Evolutionary conservation across 2,329 filamentous ascomycete species (phyloP), one percentile per base, ranked within the genome.

Genomic region (Cladosporium sp.): DNA sequence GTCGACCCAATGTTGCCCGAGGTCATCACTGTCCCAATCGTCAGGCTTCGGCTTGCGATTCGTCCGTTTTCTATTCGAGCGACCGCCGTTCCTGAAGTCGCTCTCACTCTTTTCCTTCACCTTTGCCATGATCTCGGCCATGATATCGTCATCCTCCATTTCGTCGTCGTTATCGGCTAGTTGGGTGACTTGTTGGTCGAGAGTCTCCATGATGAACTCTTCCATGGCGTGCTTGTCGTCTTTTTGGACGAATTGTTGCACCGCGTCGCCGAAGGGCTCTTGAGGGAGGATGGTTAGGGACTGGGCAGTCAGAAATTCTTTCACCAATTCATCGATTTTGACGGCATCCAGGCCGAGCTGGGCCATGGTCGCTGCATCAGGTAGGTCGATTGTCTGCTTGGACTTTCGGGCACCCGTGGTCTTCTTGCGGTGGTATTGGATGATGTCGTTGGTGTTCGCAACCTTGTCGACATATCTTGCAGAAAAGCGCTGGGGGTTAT

Each of bases 401-500:
- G 75, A 69, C 27, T 67, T 73, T 54, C 70, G 69, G 60, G 70
- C 73, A 4, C 70, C 62, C 1, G 68, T 70, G n/a, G 80, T 80
- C 70, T 96, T 97, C 71, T 92, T 96, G 50, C 89, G 83, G 68
- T 96, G 85, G 66, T 95, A 97, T 62, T 92, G 87, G 1, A 99
- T 84, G 0, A 99, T 89, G 61, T 99, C 93, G 59, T 91, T 95
- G 8, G 85, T 84, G 64, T 99, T 99, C 53, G 93, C 93, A 1
- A 99, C 92, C 63, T 83, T 88, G n/a, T 84, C 86, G 1, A 86
- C 79, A 60, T 97, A 99, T 2, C 90, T 82, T 65, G 95, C 95
- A 0, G 92, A 97, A 63, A 97, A 96, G 7, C 93, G 84, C 66
- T 97, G 93, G 0, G 93, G 91, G 54, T 99, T 99, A 67, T 97